Conservation (phyloP, 148 eudicot species). For the Nepenthes gracilis region DNA sequence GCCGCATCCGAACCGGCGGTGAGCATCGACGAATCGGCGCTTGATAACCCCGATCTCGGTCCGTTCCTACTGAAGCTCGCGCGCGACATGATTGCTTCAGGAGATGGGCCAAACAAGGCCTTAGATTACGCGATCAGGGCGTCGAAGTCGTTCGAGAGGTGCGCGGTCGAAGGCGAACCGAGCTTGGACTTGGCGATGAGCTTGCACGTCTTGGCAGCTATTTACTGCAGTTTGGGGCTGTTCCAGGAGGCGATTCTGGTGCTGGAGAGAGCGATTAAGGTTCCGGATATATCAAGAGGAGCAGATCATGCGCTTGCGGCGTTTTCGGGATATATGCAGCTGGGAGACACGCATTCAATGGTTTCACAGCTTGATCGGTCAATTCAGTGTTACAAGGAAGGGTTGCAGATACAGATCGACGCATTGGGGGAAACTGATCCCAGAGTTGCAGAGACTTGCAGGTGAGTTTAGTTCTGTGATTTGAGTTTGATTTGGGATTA, state of each 20-base stretch:
- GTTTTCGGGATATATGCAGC: conserved; percentile 93
- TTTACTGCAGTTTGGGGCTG: conserved; percentile 76
- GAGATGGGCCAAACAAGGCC: conserved; percentile 80
- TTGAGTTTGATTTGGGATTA: background rate
- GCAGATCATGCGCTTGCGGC: conserved; percentile 86
- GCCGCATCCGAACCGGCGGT: background rate
- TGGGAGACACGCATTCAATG: conserved; percentile 94
- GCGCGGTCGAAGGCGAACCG: conserved; percentile 60
- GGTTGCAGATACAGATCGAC: conserved; percentile 77
- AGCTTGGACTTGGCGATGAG: conserved; percentile 86
- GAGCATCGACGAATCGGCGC: conserved; percentile 52
- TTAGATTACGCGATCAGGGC: conserved; percentile 77
- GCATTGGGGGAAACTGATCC: conserved; percentile 89
- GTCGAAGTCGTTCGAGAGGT: conserved; percentile 69
- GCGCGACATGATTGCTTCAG: conserved; percentile 75
- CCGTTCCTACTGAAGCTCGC: conserved; percentile 82
- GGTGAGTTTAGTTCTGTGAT: conserved; percentile 21
- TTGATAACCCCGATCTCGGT: conserved; percentile 97
- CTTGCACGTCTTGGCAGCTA: conserved; percentile 83
- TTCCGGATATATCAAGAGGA: conserved; percentile 53
- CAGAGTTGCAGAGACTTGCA: conserved; percentile 93
- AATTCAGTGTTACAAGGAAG: conserved; percentile 64
- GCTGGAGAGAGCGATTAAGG: conserved; percentile 64
- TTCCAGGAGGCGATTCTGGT: conserved; percentile 85
- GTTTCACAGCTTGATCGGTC: conserved; percentile 79